Evolutionary conservation across 2,329 filamentous ascomycete species (phyloP), one percentile per base, ranked within the genome.

Genomic region (Monilinia fructicola): DNA sequence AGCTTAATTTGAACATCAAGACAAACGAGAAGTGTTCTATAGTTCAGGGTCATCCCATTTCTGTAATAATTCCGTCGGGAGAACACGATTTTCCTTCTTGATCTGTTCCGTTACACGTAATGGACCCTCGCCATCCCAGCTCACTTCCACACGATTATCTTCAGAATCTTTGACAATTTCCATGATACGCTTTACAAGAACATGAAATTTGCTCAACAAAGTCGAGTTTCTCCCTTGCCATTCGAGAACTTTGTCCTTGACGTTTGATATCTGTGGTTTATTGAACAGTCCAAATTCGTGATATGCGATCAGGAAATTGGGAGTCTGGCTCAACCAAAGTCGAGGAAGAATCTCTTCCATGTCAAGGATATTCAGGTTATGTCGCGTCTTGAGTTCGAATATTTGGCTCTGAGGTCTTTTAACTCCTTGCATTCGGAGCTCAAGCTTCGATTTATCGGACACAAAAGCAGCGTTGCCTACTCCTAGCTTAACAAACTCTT

Each of bases 291-390:
- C 78, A 9, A 65, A 71, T 11, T 78, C 68, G 70, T 86, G 83
- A 67, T 81, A 83, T 0, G 82, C 84, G 26, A 85, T 69, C 44
- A 85, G 74, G 67, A 85, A 82, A 65, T 81, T 83, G 0, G 81
- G 79, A 35, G 81, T 81, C 69, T 85, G 84, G 28, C 78, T 75
- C 18, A 82, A 53, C 83, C 83, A 86, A 9, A 85, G 76, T 6
- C 78, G 76, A 5, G 79, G 79, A 23, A 81, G 70, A 61, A 82
- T 75, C 18, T 81, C 72, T 68, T 71, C 73, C 53, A 72, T 69
- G 40, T 73, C 67, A 52, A 67, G 69, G 0, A 16, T 16, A 1
- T 54, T 70, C 1, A 66, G 40, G 5, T 16, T 69, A 1, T 79
- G 78, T 31, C 82, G 78, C 1, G 84, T 85, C 68, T 85, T 85